Evolutionary conservation across 78 protist species (phyloP), one percentile per base, ranked within the genome.

Genomic region (Pelomyxa schiedti): DNA sequence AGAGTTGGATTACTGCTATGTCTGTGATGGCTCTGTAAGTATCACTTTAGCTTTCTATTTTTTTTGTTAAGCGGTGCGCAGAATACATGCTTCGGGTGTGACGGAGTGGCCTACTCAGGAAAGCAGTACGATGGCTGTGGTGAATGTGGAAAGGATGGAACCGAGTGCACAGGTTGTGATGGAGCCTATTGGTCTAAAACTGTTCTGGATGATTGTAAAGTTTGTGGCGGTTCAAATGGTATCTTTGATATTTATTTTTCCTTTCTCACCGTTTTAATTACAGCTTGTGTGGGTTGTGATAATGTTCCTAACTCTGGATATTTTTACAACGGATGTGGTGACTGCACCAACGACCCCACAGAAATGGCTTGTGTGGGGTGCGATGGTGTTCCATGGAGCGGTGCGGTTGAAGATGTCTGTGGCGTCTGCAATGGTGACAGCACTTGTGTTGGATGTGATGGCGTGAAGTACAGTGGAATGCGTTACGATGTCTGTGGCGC

Each of bases 391-490:
- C 84, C 79, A n/a, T 67, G 75, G 43, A 66, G 78, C 22, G 74
- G 69, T 26, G 4, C 1, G 8, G 30, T 2, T 22, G 29, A 63
- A 22, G 87, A 87, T 53, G 26, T 2, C 6, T 87, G 91, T 72
- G 87, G 87, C n/a, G 76, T 78, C 6, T 87, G 91, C 77, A 80
- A 77, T 8, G 86, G 83, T 0, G 65, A 47, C 28, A 67, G 72
- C 32, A 16, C 16, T 16, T 47, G 58, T 16, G 16, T 47, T 16
- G 58, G 58, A 16, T 47, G 58, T 16, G 58, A 47, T 16, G 16
- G 16, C 58, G 58, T 24, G 58, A n/a, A n/a, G n/a, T n/a, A n/a
- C n/a, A 47, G 32, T 16, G 58, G 58, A 16, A 16, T 16, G 32
- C 58, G 58, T 16, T 16, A 24, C 58, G 58, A 47, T 16, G 32